Base-by-base conservation (phyloP, 1,284 basidiomycete genomes). In the Mixia osmundae region DNA sequence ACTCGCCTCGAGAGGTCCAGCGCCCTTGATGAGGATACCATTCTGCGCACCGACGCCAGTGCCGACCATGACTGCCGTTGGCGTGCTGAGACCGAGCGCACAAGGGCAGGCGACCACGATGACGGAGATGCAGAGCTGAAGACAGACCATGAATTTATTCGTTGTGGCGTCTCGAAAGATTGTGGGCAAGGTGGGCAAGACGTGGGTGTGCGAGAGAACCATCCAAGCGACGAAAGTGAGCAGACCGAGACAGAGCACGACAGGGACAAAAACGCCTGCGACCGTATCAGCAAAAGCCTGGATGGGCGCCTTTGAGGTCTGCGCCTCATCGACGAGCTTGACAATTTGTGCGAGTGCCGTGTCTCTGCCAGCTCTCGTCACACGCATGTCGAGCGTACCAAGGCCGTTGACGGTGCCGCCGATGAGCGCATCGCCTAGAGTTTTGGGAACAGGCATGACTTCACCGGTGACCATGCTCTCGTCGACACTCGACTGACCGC, bases 41-140 rank as follows among this genome's bases (percentile, higher is more conserved):
- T 95, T 85, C 61, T 78, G 68, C 9, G 91, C 91, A 2, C 91
- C 91, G 37, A 97, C 74, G 0, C 91, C 91, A 0, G 91, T 97
- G 21, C 91, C 91, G 26, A 97, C 91, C 91, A 97, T 97, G 57
- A 97, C 87, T 1, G 91, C 91, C 0, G 91, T 97, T 0, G 91
- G 91, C 0, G 91, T 97, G 40, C 78, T 80, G 37, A 97, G 66
- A 3, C 91, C 91, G 20, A 99, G 67, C 0, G 91, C 91, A 53
- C 91, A 99, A 0, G 91, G 91, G 55, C 91, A 99, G 3, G 91
- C 91, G 38, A 99, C 87, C 30, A 99, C 91, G 39, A 99, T 71
- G 44, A 97, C 89, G 34, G 79, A 87, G 52, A 97, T 97, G 55
- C 89, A 95, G 45, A 99, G 72, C 61, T 94, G 87, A 42, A 99